Evolutionary conservation across 495 filamentous ascomycete genomes (phyloP), one percentile per base, ranked within the genome.

Genomic region (Penicillium nucicola): DNA sequence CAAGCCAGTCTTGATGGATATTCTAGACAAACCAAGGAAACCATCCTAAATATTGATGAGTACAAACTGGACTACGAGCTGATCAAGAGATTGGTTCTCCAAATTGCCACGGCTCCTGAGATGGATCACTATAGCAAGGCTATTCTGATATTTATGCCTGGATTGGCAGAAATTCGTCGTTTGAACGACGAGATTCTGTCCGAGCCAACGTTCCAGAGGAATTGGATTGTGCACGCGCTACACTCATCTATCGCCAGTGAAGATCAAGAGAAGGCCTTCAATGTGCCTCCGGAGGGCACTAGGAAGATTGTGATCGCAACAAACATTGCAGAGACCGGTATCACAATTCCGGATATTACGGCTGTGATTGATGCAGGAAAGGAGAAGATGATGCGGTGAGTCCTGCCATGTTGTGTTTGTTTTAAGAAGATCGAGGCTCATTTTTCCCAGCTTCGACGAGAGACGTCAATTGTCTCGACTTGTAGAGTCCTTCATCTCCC

Each of bases 161-260:
- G 93, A 55, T 88, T 97, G 56, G 90, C 86, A 13, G 93, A 98
- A 62, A 98, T 98, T 55, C 79, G 92, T 48, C 83, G 85, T 20
- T 66, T 97, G 33, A 90, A 95, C 62, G 89, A 95, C 52, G 83
- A 92, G 57, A 74, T 98, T 10, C 57, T 84, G 5, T 80, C 84
- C 1, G 83, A 93, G 56, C 81, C 81, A 2, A 69, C 73, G 2
- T 95, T 96, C 66, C 76, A 82, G 14, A 63, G 68, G 15, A 69
- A 68, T 42, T 97, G 91, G 90, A 79, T 87, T 40, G 76, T 97
- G 12, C 87, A 95, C 66, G 84, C 89, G 3, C 77, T 97, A 32
- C 93, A 98, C 66, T 97, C 92, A 2, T 90, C 87, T 2, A 95
- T 98, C 60, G 86, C 92, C n/a, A 95, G 85, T 45, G 93, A 97